These are phyloP conservation scores for Sporothrix phasma DNA, from an alignment of 2,329 filamentous ascomycete species.

Conservation along the genomic window DNA sequence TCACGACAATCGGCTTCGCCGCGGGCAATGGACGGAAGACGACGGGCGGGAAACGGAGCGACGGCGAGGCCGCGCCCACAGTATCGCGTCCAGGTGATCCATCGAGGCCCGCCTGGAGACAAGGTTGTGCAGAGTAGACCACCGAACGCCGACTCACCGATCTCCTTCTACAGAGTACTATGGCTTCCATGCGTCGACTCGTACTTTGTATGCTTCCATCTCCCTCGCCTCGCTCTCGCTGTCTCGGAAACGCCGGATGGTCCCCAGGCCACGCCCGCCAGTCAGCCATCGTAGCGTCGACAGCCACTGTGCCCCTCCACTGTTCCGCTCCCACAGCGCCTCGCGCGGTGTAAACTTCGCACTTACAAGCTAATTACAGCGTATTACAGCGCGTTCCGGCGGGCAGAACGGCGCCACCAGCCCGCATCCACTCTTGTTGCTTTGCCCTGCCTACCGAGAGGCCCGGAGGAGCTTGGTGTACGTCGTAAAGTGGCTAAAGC, in stretches of 20 bases:
- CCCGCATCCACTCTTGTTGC: background rate
- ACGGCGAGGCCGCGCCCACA: background rate
- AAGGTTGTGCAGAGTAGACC: background rate
- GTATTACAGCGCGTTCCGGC: too few species aligned
- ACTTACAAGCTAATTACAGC: too few species aligned
- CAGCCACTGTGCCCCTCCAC: background rate
- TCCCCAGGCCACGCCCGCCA: background rate
- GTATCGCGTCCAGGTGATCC: background rate
- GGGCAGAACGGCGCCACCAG: background rate
- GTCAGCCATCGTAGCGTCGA: background rate
- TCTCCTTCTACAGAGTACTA: background rate
- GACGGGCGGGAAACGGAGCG: background rate
- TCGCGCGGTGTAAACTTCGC: background rate
- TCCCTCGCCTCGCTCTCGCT: background rate
- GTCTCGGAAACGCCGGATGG: slow-evolving; percentile 8
- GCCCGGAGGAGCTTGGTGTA: background rate
- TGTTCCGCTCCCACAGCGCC: background rate
- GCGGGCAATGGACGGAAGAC: background rate
- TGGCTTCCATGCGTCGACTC: too few species aligned
- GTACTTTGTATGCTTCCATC: background rate
- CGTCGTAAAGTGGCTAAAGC: background rate
- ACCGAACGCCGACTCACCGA: background rate
- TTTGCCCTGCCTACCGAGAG: background rate
- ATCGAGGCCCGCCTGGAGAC: background rate
- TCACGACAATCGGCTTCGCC: background rate